Conservation (phyloP, 192 early-diverging fungal species). For the Podila clonocystis region DNA sequence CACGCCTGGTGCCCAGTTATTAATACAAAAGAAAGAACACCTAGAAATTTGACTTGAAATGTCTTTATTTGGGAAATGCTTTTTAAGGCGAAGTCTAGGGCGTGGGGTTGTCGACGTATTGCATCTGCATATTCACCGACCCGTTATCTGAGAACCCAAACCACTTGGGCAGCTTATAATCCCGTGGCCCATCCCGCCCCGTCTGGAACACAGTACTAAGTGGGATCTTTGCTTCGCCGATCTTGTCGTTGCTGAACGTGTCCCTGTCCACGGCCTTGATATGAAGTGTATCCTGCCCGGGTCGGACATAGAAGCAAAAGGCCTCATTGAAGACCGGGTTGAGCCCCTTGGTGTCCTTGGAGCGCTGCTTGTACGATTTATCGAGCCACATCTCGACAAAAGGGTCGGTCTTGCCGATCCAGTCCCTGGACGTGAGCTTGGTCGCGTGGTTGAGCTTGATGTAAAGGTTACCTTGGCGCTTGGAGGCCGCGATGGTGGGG, state of each 20-base stretch:
- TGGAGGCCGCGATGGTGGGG: background rate
- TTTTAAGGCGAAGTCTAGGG: too few species aligned
- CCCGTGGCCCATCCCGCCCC: constrained; percentile 4
- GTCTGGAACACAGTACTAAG: constrained; percentile 10
- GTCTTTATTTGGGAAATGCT: too few species aligned
- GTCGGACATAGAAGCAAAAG: constrained; percentile 13
- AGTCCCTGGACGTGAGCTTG: constrained; percentile 12
- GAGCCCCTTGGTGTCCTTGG: constrained; percentile 18
- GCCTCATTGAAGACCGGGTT: constrained; percentile 3
- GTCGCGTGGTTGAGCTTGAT: constrained; percentile 10
- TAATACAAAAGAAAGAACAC: too few species aligned
- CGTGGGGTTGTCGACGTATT: constrained; percentile 12
- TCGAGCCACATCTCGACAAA: constrained; percentile 28
- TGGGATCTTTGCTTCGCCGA: constrained; percentile 29
- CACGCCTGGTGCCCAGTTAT: too few species aligned
- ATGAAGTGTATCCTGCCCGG: constrained; percentile 28
- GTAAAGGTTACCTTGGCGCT: constrained; percentile 11
- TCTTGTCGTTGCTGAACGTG: constrained; percentile 33
- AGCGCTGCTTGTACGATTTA: constrained; percentile 15
- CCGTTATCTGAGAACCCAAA: constrained; percentile 26
- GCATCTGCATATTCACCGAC: constrained; percentile 28
- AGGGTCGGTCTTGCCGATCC: constrained; percentile 6
- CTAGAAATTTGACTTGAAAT: too few species aligned
- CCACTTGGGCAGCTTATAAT: constrained; percentile 39
- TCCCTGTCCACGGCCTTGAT: constrained; percentile 45